A percentile compares a stretch with the other conserved stretches of the same genome.
Evolutionary conservation across 2,329 filamentous ascomycete species (phyloP).

Genomic region (Microcyclospora pomicola): DNA sequence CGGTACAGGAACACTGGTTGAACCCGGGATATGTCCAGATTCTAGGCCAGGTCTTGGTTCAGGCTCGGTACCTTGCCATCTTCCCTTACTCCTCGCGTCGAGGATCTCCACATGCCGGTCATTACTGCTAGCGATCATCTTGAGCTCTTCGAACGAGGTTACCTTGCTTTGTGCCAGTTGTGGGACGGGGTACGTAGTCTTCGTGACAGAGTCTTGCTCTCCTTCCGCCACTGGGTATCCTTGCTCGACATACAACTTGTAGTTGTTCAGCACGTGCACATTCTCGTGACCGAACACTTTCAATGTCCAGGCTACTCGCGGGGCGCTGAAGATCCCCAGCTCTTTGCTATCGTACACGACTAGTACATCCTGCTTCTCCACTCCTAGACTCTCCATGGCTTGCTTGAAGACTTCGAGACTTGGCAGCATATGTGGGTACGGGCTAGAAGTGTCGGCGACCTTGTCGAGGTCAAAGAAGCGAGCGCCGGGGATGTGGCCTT

Average conservation of each 20-base stretch:
- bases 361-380: constrained; percentile 72
- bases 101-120: constrained; percentile 77
- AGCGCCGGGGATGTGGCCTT: constrained; percentile 72
- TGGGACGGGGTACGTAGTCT: constrained; percentile 30
- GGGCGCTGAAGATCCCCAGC: constrained; percentile 85
- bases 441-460: constrained; percentile 72
- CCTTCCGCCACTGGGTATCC: constrained; percentile 74
- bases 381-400: constrained; percentile 80
- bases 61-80: constrained; percentile 70
- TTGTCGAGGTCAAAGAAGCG: constrained; percentile 95
- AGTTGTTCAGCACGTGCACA: constrained; percentile 91
- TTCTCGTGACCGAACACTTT: constrained; percentile 75
- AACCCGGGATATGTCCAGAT: constrained; percentile 84
- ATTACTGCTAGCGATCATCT: constrained; percentile 58
- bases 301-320: constrained; percentile 86
- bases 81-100: constrained; percentile 66
- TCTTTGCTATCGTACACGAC: constrained; percentile 92
- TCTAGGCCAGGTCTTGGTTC: constrained; percentile 74
- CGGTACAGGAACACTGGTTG: constrained; percentile 67
- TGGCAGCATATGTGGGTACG: constrained; percentile 95
- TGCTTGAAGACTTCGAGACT: constrained; percentile 65
- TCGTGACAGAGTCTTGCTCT: constrained; percentile 38
- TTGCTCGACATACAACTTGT: constrained; percentile 80
- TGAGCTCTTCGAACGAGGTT: constrained; percentile 69
- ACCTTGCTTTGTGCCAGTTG: constrained; percentile 47